phyloP scores from a whole-genome alignment of 768 basidiomycete genomes.

The Xerocomellus intermedius region DNA sequence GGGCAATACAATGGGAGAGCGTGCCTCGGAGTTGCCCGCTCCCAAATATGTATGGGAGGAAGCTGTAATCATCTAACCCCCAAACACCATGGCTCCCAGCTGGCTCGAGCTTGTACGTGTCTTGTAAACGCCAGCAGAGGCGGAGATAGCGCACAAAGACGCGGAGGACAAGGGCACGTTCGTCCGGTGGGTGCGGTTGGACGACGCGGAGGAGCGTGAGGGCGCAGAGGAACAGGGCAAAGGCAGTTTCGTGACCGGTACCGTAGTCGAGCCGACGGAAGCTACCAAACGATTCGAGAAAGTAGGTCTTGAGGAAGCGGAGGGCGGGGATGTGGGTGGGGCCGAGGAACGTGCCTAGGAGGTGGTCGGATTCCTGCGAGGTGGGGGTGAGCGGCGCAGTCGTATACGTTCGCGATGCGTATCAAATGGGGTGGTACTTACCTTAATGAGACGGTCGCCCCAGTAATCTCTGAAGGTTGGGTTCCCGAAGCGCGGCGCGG shows the following conservation, averaged over 20 bases:
- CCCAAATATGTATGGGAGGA: conserved; percentile 88
- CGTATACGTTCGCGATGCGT: neutral
- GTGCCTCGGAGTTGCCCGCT: conserved; percentile 83
- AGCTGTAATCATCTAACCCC: conserved; percentile 92
- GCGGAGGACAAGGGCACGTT: conserved; percentile 55
- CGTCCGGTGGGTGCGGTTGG: conserved; percentile 55
- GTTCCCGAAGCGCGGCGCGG: conserved; percentile 85
- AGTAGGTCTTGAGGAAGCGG: conserved; percentile 73
- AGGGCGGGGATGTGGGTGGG: conserved; percentile 42
- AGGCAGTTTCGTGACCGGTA: conserved; percentile 92
- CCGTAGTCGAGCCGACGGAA: conserved; percentile 94
- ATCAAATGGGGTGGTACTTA: conserved; percentile 28
- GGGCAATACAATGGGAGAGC: conserved; percentile 8
- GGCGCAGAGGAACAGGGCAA: conserved; percentile 73
- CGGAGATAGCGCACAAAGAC: conserved; percentile 76
- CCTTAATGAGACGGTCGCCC: conserved; percentile 77
- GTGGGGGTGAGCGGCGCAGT: neutral
- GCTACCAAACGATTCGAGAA: conserved; percentile 85
- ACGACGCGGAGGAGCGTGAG: conserved; percentile 70
- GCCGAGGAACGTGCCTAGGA: conserved; percentile 52
- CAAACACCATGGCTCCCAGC: conserved; percentile 98
- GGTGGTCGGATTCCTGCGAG: conserved; percentile 49
- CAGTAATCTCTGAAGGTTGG: conserved; percentile 80
- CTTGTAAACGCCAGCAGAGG: conserved; percentile 84
- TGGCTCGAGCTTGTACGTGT: conserved; percentile 87